Evolutionary conservation across 2,329 filamentous ascomycete genomes (phyloP), one percentile per base, ranked within the genome.

Genomic region (Huntiella savannae): DNA sequence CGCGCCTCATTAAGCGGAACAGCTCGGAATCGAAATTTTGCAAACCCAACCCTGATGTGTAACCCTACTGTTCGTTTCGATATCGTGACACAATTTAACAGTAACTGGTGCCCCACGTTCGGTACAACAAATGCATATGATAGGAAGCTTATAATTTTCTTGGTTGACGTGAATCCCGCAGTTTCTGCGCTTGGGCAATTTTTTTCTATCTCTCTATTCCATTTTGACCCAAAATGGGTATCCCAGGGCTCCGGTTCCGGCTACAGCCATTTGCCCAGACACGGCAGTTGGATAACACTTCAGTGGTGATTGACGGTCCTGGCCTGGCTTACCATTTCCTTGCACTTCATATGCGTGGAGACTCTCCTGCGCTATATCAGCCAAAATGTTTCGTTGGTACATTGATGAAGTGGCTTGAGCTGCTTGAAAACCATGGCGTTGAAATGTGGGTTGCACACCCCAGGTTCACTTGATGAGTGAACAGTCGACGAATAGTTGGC

Each of bases 281-380:
- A 13, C 58, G 57, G 5, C 53, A 57, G 8, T 59, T 81, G 2
- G 53, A 58, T 35, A 58, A 60, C 19, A 56, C 65, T 35, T 54
- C 55, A 4, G 60, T 71, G 15, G 67, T 74, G 39, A 74, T 93
- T 47, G 86, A 94, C 57, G 86, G 85, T 0, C 85, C 86, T 4
- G 78, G 76, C 2, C 63, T 93, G 19, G 82, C 84, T 1, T 81
- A 88, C 57, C 72, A 49, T 15, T 15, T 49, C n/a, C 43, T 45
- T 36, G 28, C 42, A 7, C 32, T 42, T 15, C 34, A 40, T 38
- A 37, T 22, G 33, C 28, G 34, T 6, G 38, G 22, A 32, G 40
- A 34, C 12, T 34, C 15, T 39, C 34, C 19, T n/a, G 45, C 45
- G 12, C 17, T 22, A 0, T 85, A 87, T 59, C 55, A 63, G 8